Percentiles rank a stretch among this genome's conserved stretches.
These are phyloP conservation scores for Kappamyces sp. DNA, from an alignment of 192 early-diverging fungal species.

Conservation along the genomic window DNA sequence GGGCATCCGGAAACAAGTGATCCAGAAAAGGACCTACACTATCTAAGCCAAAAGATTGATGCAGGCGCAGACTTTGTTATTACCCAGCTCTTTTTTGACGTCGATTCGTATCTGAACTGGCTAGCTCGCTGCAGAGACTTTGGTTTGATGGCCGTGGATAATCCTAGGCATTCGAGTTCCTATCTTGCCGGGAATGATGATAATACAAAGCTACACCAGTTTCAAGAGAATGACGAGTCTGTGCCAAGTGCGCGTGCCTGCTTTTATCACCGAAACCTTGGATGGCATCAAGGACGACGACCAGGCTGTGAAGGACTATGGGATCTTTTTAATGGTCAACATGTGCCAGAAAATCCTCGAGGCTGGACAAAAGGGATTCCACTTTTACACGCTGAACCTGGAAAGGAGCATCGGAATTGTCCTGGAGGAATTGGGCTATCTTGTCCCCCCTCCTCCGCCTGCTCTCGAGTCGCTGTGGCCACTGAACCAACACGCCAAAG, in stretches of 20 bases:
- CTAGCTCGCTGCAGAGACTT: conserved; percentile 63
- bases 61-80: conserved; percentile 90
- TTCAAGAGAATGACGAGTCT: conserved; percentile 89
- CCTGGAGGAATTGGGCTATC: conserved; percentile 69
- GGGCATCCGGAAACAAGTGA: conserved; percentile 75
- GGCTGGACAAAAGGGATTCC: conserved; percentile 72
- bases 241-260: conserved; percentile 82
- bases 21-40: conserved; percentile 68
- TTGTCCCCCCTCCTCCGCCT: conserved; percentile 64
- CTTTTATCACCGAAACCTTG: conserved; percentile 73
- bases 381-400: conserved; percentile 92
- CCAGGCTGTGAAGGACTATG: conserved; percentile 92
- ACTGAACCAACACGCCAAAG: conserved; percentile 85
- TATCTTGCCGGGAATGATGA: conserved; percentile 95
- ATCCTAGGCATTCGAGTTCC: conserved; percentile 35
- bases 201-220: conserved; percentile 89
- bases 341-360: conserved; percentile 71
- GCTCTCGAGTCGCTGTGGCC: conserved; percentile 59
- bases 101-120: conserved; percentile 79
- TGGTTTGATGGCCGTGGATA: conserved; percentile 20
- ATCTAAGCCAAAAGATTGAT: conserved; percentile 84
- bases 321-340: conserved; percentile 76
- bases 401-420: conserved; percentile 82
- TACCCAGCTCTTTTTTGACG: conserved; percentile 95
- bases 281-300: conserved; percentile 99